Conservation (phyloP, 345 rosid genomes). For the Lepidium didymum region DNA sequence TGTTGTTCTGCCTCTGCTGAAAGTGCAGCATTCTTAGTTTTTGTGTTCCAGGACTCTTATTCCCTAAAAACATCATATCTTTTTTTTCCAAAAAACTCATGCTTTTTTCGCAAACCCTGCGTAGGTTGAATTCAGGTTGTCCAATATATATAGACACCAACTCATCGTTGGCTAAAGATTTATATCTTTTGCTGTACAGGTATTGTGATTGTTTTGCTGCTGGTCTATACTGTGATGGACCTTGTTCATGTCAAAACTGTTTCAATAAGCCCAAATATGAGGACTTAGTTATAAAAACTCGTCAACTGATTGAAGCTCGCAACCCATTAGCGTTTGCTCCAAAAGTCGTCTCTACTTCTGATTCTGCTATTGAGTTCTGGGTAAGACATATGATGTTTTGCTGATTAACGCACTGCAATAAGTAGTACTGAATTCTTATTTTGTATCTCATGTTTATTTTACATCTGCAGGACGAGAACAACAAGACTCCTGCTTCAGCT, state of each 20-base stretch:
- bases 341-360: constrained; percentile 48
- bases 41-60: neutral
- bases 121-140: neutral
- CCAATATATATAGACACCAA: neutral
- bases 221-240: constrained; percentile 62
- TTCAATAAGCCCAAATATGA: constrained; percentile 55
- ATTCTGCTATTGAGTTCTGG: constrained; percentile 25
- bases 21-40: neutral
- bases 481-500: constrained; percentile 65
- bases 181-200: constrained; percentile 30
- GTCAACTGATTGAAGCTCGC: constrained; percentile 51
- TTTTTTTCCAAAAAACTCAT: neutral
- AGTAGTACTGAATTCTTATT: neutral
- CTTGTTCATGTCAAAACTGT: constrained; percentile 67
- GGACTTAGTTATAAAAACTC: constrained; percentile 44
- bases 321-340: constrained; percentile 86
- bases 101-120: neutral
- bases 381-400: constrained; percentile 31
- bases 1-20: neutral
- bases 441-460: constrained; percentile 1
- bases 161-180: neutral
- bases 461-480: constrained; percentile 40
- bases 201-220: constrained; percentile 91
- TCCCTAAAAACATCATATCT: neutral
- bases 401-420: neutral